Conservation (phyloP, 208 protist species). For the Crithidia fasciculata region DNA sequence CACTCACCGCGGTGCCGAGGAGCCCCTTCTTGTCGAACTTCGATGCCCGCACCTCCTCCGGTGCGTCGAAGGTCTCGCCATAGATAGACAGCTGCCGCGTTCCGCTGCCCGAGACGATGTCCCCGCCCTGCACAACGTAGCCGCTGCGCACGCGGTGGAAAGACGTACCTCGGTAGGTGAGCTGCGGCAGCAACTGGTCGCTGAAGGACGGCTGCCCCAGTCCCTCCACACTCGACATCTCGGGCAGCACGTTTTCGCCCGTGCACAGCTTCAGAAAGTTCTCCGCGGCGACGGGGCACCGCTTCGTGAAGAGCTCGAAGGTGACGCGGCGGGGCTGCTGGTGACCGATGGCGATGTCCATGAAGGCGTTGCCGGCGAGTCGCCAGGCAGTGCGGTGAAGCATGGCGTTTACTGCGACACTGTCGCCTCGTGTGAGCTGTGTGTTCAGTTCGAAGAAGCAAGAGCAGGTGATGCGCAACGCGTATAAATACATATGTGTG, state of each 20-base stretch:
- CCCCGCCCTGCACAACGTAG: slow-evolving; percentile 94
- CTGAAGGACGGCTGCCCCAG: slow-evolving; percentile 72
- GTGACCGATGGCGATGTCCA: slow-evolving; percentile 76
- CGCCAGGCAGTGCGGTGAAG: slow-evolving; percentile 29
- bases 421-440: background rate
- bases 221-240: slow-evolving; percentile 55
- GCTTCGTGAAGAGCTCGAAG: slow-evolving; percentile 82
- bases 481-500: background rate
- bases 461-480: background rate
- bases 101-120: slow-evolving; percentile 87
- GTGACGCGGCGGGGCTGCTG: slow-evolving; percentile 59
- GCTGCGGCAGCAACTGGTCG: slow-evolving; percentile 83
- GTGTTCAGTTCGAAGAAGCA: background rate
- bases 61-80: slow-evolving; percentile 93
- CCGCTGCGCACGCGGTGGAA: slow-evolving; percentile 94
- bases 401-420: slow-evolving; percentile 31
- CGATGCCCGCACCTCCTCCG: slow-evolving; percentile 94
- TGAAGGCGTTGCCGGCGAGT: slow-evolving; percentile 60
- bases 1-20: slow-evolving; percentile 98
- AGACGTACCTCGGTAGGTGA: slow-evolving; percentile 88
- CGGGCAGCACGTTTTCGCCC: slow-evolving; percentile 78
- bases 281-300: slow-evolving; percentile 75
- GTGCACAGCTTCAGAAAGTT: slow-evolving; percentile 93
- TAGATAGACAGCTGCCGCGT: slow-evolving; percentile 97
- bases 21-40: slow-evolving; percentile 86